phyloP scores from a whole-genome alignment of 2,329 filamentous ascomycete genomes.

The Grosmannia huntii region DNA sequence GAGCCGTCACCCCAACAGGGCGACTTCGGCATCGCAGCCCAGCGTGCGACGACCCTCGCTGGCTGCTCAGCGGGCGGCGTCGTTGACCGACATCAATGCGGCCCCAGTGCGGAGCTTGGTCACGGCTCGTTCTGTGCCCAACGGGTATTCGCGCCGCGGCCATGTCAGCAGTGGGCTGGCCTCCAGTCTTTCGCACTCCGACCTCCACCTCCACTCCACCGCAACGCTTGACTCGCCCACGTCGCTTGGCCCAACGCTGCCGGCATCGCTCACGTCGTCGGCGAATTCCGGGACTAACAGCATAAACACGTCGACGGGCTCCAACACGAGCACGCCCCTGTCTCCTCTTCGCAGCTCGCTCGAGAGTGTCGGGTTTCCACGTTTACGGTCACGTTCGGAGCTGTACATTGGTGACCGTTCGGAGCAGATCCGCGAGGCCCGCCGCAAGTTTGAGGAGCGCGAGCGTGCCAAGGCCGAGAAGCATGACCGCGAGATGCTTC shows the following conservation, averaged over 20 bases:
- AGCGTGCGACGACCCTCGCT: conserved; percentile 25
- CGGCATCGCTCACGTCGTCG: conserved; percentile 11
- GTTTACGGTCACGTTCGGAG: conserved; percentile 47
- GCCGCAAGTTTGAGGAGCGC: conserved; percentile 50
- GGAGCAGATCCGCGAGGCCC: conserved; percentile 47
- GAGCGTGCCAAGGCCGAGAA: conserved; percentile 51
- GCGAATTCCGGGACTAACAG: conserved; percentile 10
- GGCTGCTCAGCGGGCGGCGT: conserved; percentile 26
- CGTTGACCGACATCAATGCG: conserved; percentile 23
- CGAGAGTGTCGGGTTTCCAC: conserved; percentile 39
- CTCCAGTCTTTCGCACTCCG: conserved; percentile 30
- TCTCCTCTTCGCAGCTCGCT: conserved; percentile 47
- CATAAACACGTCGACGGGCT: background rate
- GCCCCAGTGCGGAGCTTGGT: conserved; percentile 24
- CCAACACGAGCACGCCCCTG: conserved; percentile 22
- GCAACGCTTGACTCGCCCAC: conserved; percentile 15
- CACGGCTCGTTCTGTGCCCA: conserved; percentile 18
- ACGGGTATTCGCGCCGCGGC: conserved; percentile 3
- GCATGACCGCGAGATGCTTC: conserved; percentile 44
- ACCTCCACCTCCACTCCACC: conserved; percentile 27
- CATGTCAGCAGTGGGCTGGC: conserved; percentile 18
- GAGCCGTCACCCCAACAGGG: conserved; percentile 15
- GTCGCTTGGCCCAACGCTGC: conserved; percentile 6
- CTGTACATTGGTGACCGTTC: conserved; percentile 39
- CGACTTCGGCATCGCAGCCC: conserved; percentile 15